Evolutionary conservation across 495 filamentous ascomycete genomes (phyloP), one percentile per base, ranked within the genome.

Genomic region (Penicillium pulvis): DNA sequence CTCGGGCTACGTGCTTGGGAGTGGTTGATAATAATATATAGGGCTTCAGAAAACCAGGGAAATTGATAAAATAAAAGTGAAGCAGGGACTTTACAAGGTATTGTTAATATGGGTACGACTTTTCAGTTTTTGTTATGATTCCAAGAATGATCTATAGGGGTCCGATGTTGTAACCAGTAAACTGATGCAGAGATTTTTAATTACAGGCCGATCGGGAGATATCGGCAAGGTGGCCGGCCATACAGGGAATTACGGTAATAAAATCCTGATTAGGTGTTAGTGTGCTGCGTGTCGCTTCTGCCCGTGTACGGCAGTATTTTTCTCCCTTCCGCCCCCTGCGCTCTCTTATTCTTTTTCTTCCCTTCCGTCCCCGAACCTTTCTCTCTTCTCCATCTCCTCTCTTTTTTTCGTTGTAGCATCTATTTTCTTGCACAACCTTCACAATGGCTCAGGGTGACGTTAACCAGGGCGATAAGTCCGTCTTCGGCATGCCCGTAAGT

Each of bases 401-500:
- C 75, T 71, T 73, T 71, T 64, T 70, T 66, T 63, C 66, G 64
- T 71, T 70, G 66, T 67, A 60, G 66, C 60, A 68, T 67, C 64
- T 71, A 58, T 73, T 63, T 67, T 30, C 67, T 66, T 65, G 72
- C 72, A 74, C 69, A 75, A 71, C 71, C 65, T 76, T 75, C 74
- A 81, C 64, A 66, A 82, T 82, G 80, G 63, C 74, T 61, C 67
- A 71, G 56, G 77, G 77, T 77, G 78, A 81, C 31, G 75, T 79
- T 71, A 68, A 69, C 65, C 77, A 81, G 68, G 67, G 61, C 63
- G 90, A 90, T 61, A 91, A 92, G 88, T 81, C 86, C 78, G 82
- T 93, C 74, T 79, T 96, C 85, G 92, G 92, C 84, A 94, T 97
- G 91, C 92, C 77, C 71, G 75, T 80, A 76, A 74, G 78, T 76